Evolutionary conservation across 1,284 basidiomycete species (phyloP), one percentile per base, ranked within the genome.

Genomic region (Irpex sp.): DNA sequence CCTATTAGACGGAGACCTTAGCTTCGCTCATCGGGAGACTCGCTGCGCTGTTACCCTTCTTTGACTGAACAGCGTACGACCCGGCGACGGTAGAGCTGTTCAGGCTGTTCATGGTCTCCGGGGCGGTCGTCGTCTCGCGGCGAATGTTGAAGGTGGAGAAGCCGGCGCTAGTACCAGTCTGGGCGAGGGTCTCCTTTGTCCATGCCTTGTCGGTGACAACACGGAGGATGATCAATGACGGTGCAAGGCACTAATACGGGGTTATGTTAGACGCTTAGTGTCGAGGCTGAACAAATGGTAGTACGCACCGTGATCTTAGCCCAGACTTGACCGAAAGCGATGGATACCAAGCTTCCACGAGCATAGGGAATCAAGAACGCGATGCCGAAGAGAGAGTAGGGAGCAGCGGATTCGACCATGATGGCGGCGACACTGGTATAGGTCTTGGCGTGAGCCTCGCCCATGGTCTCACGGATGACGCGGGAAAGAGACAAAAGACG

Each of bases 181-280:
- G 49, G 7, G 49, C 34, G 31, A 63, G 19, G 26, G 62, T 63
- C 9, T 63, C 58, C 9, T 19, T n/a, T 6, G 48, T 55, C 67
- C 67, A 68, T 11, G 67, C 67, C 21, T 62, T 59, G 3, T 62
- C 65, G 7, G 61, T 62, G 17, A 62, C 64, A 11, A 69, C 65
- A 31, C 69, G 69, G 21, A 65, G 61, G 6, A 68, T 63, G 58
- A 70, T 70, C 36, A 69, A 59, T 34, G 65, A 64, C 19, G 69
- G 68, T 6, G 69, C 60, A 47, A 70, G 60, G 62, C 69, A 67
- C 69, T 70, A 60, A 7, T 11, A 1, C 58, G n/a, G 19, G 4
- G 21, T 48, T 11, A 31, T 8, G 54, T 60, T 5, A 58, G 48
- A 44, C 54, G 52, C 57, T 19, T 37, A 44, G 17, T 17, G 44